Base-by-base conservation (phyloP, 1,284 basidiomycete species). In the Mycena sp. region DNA sequence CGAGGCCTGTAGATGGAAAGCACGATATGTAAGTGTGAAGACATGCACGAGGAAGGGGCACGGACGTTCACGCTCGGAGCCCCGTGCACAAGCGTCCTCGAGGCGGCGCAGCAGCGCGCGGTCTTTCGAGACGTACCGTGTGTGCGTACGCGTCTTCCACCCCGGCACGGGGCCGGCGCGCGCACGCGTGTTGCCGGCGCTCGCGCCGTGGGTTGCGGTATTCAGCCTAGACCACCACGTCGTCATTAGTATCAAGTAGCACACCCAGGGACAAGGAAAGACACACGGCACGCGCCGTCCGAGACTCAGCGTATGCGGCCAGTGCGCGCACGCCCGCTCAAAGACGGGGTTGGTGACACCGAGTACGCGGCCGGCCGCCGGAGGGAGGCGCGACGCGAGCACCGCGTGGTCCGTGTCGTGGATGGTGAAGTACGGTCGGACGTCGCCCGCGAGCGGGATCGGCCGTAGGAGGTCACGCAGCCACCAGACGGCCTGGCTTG, bases 331-430 rank as follows among this genome's bases (percentile, higher is more conserved):
- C 1, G 90, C 89, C 65, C 91, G 91, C 65, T 93, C 89, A 69
- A 99, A 95, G 73, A 97, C 93, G 0, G 97, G 97, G 72, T 99
- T 99, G 9, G 97, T 99, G 1, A 96, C 94, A 10, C 97, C 96
- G 1, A 99, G 79, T 1, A 99, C 74, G 0, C 95, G 79, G 0
- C 96, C 97, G 0, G 92, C 80, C 70, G 91, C 91, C 0, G 97
- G 96, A 65, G 94, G 89, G 46, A 92, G 87, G 65, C 90, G 88
- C 72, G 94, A 94, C 30, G 97, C 89, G 4, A 98, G 76, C 0
- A 84, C 72, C 0, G 85, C 73, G 69, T 95, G 91, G 69, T 98
- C 96, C 40, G 86, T 87, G 71, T 99, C 97, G 74, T 98, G 96
- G 64, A 99, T 96, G 17, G 96, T 98, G 69, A 99, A 93, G 76